phyloP scores from a whole-genome alignment of 2,329 filamentous ascomycete genomes.

The Aspergillus fischeri region DNA sequence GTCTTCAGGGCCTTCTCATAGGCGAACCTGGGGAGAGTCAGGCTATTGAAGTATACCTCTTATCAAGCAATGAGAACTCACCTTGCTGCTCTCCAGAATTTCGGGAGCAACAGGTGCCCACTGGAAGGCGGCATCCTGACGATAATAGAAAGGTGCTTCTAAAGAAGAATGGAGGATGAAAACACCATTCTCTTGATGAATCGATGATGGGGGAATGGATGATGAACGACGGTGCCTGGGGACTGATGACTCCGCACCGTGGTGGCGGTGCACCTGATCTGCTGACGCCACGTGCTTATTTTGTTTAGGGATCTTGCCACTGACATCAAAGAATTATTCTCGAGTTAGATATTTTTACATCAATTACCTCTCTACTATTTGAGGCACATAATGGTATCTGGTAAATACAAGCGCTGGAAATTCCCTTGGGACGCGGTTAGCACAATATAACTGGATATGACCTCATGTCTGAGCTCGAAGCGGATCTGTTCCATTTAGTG shows the following conservation, averaged over 20 bases:
- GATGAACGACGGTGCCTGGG: constrained; percentile 10
- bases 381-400: background rate
- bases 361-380: background rate
- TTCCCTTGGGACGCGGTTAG: no score
- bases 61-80: constrained; percentile 23
- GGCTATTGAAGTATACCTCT: constrained; percentile 8
- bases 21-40: constrained; percentile 40
- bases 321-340: background rate
- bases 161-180: constrained; percentile 12
- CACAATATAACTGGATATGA: no score
- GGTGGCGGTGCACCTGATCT: constrained; percentile 23
- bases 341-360: background rate
- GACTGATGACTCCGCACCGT: constrained; percentile 26
- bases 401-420: no score
- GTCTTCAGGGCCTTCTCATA: constrained; percentile 44
- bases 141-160: constrained; percentile 1
- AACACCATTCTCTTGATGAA: constrained; percentile 12
- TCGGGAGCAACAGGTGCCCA: constrained; percentile 48
- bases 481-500: background rate
- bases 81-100: constrained; percentile 47
- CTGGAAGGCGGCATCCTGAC: constrained; percentile 44
- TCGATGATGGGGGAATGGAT: constrained; percentile 10
- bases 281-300: constrained; percentile 10
- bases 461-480: no score
- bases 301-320: background rate